Base-by-base conservation (phyloP, 2,329 filamentous ascomycete genomes). In the Pseudocercospora eumusae region DNA sequence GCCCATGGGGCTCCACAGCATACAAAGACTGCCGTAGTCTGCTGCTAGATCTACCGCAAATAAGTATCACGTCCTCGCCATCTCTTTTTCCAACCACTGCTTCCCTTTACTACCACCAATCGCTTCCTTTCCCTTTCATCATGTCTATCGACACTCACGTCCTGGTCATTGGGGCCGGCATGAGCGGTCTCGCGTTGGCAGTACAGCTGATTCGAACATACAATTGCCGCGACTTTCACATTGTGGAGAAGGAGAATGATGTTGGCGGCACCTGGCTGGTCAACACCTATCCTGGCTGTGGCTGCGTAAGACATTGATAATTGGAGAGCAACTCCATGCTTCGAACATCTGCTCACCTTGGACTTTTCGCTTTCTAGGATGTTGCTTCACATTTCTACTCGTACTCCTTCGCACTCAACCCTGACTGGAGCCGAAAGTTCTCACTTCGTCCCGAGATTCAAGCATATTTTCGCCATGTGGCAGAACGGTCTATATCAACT, bases 131-230 rank as follows among this genome's bases (percentile, higher is more conserved):
- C 1, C 7, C 7, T 6, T 45, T 25, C 27, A 65, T 56, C 56
- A 58, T 77, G 73, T 71, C 73, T 31, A 70, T 76, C 56, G 77
- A 80, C 64, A 78, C 75, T 2, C 79, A 82, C 66, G 76, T 82
- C 59, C 74, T 82, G 27, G 80, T 82, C 49, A 80, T 82, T 42
- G 81, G 80, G n/a, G 80, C 79, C n/a, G 80, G 80, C 63, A 76
- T 78, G 72, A 78, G 76, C 31, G 80, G 80, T 31, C 64, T 81
- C 15, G 79, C 76, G n/a, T 73, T 81, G 57, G 80, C 79, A 11
- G 74, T 81, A 20, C 79, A 80, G 61, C 75, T 81, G 7, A 72
- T 78, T 40, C 73, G 79, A 31, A 69, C 76, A 52, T 77, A 75
- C 59, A 73, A 75, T 2, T 69, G 75, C 10, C 67, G 64, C 11